phyloP scores from a whole-genome alignment of 495 filamentous ascomycete genomes.

The Staphylotrichum longicolle region DNA sequence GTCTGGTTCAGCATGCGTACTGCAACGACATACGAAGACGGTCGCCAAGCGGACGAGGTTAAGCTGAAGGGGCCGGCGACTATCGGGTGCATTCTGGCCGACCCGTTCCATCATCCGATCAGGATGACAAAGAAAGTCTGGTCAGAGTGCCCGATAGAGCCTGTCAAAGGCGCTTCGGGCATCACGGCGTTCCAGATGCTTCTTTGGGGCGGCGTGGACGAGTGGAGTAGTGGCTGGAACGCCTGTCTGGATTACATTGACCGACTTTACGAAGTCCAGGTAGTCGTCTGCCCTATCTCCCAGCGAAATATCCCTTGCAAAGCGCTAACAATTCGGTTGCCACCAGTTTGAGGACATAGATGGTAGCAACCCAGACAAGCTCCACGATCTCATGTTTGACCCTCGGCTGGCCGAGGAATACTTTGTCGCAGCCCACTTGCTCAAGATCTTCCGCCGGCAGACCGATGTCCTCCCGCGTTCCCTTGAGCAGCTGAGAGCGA shows the following conservation, averaged over 20 bases:
- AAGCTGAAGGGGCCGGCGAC: background rate
- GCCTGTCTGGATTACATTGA: constrained; percentile 1
- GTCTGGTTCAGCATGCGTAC: constrained; percentile 10
- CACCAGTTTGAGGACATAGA: background rate
- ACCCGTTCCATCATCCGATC: background rate
- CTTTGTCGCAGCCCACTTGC: constrained; percentile 4
- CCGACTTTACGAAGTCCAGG: constrained; percentile 3
- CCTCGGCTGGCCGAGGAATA: constrained; percentile 5
- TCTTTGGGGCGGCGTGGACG: background rate
- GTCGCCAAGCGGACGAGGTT: background rate
- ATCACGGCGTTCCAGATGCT: constrained; percentile 7
- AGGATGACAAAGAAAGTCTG: constrained; percentile 1
- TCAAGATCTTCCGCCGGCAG: constrained; percentile 9
- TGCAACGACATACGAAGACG: background rate
- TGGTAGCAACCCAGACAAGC: background rate
- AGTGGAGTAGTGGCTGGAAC: background rate
- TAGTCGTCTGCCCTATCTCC: background rate
- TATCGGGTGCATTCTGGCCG: background rate
- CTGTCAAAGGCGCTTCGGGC: background rate
- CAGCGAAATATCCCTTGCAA: background rate
- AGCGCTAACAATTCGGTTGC: background rate
- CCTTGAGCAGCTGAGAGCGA: background rate
- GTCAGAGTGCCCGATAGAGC: background rate
- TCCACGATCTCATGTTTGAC: constrained; percentile 7
- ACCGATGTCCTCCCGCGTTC: constrained; percentile 7